These are phyloP conservation scores for Hypoxylon lienhwacheense DNA, from an alignment of 495 filamentous ascomycete genomes.

Conservation along the genomic window DNA sequence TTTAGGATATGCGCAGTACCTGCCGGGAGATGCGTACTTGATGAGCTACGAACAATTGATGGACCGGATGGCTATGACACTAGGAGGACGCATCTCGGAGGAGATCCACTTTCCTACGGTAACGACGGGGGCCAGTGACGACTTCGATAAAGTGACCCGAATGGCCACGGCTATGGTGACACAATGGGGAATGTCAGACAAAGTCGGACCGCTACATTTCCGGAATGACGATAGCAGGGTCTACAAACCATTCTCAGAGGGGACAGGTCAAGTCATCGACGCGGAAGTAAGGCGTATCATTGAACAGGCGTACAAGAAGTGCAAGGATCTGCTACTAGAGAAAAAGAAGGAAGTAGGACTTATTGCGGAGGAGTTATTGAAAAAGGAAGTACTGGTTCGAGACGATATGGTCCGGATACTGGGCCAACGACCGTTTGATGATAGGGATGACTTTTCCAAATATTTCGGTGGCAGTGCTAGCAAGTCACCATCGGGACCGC, in stretches of 20 bases:
- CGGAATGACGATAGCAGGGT: conserved; percentile 75
- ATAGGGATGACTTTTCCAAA: conserved; percentile 85
- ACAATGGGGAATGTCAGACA: conserved; percentile 94
- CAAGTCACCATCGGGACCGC: conserved; percentile 24
- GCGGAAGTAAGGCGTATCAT: conserved; percentile 85
- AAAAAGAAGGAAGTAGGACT: conserved; percentile 87
- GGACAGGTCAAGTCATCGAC: conserved; percentile 89
- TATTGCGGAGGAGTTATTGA: conserved; percentile 88
- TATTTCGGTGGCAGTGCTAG: conserved; percentile 71
- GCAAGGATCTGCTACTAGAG: conserved; percentile 75
- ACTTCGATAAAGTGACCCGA: conserved; percentile 97
- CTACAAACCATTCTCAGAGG: conserved; percentile 93
- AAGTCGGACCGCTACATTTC: conserved; percentile 89
- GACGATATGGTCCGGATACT: conserved; percentile 91
- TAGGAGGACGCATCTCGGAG: conserved; percentile 91
- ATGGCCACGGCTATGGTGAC: conserved; percentile 98
- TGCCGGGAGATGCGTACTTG: conserved; percentile 91
- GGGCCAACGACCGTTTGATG: conserved; percentile 77
- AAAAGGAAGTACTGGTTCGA: conserved; percentile 84
- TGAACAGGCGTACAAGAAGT: conserved; percentile 88
- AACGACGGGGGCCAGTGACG: conserved; percentile 89
- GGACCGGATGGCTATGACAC: conserved; percentile 99
- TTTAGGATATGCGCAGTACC: conserved; percentile 93
- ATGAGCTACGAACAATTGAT: conserved; percentile 95
- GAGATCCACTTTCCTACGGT: conserved; percentile 96